These are phyloP conservation scores for Nasturtium officinale DNA, from an alignment of 345 rosid species.

Conservation along the genomic window DNA sequence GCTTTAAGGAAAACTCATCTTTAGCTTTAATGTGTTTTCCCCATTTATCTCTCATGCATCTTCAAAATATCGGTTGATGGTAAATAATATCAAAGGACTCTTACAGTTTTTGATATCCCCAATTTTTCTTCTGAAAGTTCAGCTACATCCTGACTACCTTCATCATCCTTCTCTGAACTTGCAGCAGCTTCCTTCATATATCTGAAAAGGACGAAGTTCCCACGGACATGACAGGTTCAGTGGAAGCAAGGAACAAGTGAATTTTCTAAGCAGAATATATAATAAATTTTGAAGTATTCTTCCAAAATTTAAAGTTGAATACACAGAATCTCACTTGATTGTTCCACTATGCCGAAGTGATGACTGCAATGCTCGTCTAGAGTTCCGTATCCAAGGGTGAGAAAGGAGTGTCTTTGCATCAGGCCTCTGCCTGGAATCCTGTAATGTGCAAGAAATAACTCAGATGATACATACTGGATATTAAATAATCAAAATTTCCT, in stretches of 20 bases:
- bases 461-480: slow-evolving; percentile 12
- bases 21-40: neutral
- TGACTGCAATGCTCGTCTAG: slow-evolving; percentile 85
- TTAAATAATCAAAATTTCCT: neutral
- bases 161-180: slow-evolving; percentile 57
- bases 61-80: slow-evolving; percentile 18
- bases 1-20: slow-evolving; percentile 4
- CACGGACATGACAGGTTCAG: slow-evolving; percentile 21
- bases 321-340: slow-evolving; percentile 55
- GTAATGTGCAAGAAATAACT: slow-evolving; percentile 37
- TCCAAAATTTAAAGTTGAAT: slow-evolving; percentile 2
- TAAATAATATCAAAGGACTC: slow-evolving; percentile 35
- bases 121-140: slow-evolving; percentile 54
- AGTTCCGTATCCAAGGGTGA: slow-evolving; percentile 96
- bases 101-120: slow-evolving; percentile 58
- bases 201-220: slow-evolving; percentile 48
- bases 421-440: slow-evolving; percentile 99
- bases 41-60: slow-evolving; percentile 15
- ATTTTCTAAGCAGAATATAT: neutral
- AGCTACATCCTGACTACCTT: slow-evolving; percentile 56
- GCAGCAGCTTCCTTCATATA: slow-evolving; percentile 53
- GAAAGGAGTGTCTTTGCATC: slow-evolving; percentile 99
- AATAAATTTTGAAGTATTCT: neutral
- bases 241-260: slow-evolving; percentile 23
- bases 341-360: slow-evolving; percentile 83